Conservation (phyloP, 2,329 filamentous ascomycete species). For the Uncinocarpus reesii region DNA sequence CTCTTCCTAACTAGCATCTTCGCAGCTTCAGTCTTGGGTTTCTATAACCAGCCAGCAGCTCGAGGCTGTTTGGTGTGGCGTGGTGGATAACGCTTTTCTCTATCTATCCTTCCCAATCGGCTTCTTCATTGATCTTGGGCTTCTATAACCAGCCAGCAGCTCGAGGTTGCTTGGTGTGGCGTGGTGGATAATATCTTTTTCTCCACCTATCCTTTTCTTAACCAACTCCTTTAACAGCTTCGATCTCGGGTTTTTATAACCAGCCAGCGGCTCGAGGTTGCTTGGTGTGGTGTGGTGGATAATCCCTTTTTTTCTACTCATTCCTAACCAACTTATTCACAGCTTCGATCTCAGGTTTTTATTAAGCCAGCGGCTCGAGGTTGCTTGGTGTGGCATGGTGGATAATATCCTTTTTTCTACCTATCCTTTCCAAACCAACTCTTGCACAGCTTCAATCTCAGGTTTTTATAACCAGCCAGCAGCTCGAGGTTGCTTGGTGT, state of each 20-base stretch:
- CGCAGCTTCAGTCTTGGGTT: background rate
- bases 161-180: constrained; percentile 5
- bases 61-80: constrained; percentile 6
- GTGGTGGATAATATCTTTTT: constrained; percentile 7
- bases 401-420: background rate
- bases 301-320: background rate
- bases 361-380: background rate
- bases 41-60: constrained; percentile 2
- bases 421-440: background rate
- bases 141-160: constrained; percentile 10
- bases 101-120: background rate
- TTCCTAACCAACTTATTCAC: background rate
- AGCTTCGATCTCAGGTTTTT: too few relatives aligned
- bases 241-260: background rate
- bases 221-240: background rate
- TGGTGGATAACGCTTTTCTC: background rate
- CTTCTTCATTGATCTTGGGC: background rate
- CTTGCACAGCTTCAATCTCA: background rate
- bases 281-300: constrained; percentile 12
- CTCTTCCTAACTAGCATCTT: background rate
- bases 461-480: constrained; percentile 3
- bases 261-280: constrained; percentile 5
- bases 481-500: constrained; percentile 7
- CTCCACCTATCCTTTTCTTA: background rate
- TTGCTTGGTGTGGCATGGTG: constrained; percentile 9